phyloP scores from a whole-genome alignment of 805 yeast species.

The Zygosaccharomyces bisporus region DNA sequence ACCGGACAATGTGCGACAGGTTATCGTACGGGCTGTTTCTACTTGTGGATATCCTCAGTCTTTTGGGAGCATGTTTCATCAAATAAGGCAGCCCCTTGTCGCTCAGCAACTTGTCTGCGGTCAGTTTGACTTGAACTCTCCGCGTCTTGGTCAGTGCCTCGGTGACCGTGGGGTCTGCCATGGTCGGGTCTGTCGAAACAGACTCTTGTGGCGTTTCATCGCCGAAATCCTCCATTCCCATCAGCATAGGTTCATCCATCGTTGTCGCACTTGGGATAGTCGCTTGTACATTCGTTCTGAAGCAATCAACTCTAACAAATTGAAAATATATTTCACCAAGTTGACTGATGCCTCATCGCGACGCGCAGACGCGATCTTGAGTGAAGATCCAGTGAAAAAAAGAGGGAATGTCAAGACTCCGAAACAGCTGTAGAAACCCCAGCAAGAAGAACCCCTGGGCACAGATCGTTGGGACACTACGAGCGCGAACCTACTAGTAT shows the following conservation, averaged over 20 bases:
- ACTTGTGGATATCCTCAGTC: conserved; percentile 35
- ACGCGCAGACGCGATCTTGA: not conserved
- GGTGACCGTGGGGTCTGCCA: conserved; percentile 31
- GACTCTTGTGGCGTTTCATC: not conserved
- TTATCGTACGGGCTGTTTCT: conserved; percentile 27
- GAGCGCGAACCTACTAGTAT: too few relatives aligned
- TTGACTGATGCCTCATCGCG: not conserved
- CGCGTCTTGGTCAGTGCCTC: conserved; percentile 19
- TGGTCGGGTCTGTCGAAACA: conserved; percentile 16
- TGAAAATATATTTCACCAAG: too few relatives aligned
- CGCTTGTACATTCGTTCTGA: too few relatives aligned
- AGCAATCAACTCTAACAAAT: too few relatives aligned
- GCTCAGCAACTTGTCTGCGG: conserved; percentile 48
- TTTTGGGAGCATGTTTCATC: conserved; percentile 35
- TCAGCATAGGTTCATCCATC: conserved; percentile 8
- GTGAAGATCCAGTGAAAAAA: too few relatives aligned
- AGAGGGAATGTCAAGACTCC: too few relatives aligned
- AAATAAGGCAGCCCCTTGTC: conserved; percentile 56
- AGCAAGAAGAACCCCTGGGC: too few relatives aligned
- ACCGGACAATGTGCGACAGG: conserved; percentile 41
- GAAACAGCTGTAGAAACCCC: too few relatives aligned
- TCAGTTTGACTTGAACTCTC: conserved; percentile 44
- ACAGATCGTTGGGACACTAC: too few relatives aligned
- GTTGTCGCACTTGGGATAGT: not conserved
- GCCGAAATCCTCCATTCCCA: conserved; percentile 2